Conservation (phyloP, 768 basidiomycete species). For the Artomyces pyxidatus region DNA sequence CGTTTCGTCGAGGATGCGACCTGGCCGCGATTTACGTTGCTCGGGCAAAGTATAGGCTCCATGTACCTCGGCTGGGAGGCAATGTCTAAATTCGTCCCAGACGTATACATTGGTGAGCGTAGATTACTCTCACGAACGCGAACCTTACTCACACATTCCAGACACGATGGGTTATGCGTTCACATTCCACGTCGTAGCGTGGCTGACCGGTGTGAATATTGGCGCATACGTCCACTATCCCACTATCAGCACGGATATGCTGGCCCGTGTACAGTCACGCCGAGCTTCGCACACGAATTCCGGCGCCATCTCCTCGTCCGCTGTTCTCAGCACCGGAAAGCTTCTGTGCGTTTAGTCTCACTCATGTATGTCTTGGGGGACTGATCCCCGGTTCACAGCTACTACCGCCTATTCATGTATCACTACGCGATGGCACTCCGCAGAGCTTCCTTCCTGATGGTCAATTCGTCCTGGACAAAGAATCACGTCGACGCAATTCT, state of each 20-base stretch:
- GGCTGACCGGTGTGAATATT: slow-evolving; percentile 59
- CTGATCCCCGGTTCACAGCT: slow-evolving; percentile 35
- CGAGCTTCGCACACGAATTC: slow-evolving; percentile 56
- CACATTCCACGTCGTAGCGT: slow-evolving; percentile 70
- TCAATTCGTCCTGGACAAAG: slow-evolving; percentile 94
- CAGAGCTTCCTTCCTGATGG: slow-evolving; percentile 74
- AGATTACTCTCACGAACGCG: background rate
- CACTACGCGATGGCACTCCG: slow-evolving; percentile 72
- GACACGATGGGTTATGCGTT: slow-evolving; percentile 99
- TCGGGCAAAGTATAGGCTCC: slow-evolving; percentile 88
- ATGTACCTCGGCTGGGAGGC: slow-evolving; percentile 81
- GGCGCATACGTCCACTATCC: slow-evolving; percentile 96
- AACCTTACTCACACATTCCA: slow-evolving; percentile 22
- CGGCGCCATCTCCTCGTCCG: slow-evolving; percentile 44
- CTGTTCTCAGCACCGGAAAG: slow-evolving; percentile 50
- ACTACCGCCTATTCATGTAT: slow-evolving; percentile 84
- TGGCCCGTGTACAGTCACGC: slow-evolving; percentile 63
- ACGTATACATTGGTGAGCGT: slow-evolving; percentile 78
- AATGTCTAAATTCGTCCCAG: slow-evolving; percentile 69
- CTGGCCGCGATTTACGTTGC: slow-evolving; percentile 87
- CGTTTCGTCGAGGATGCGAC: slow-evolving; percentile 68
- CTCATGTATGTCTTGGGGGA: background rate
- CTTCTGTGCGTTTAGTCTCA: slow-evolving; percentile 40
- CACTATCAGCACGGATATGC: slow-evolving; percentile 92
- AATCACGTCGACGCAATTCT: slow-evolving; percentile 75